A percentile compares a stretch with the other conserved stretches of the same genome.
These are phyloP conservation scores for Croton setiger DNA, from an alignment of 441 rosid species.

Conservation along the genomic window DNA sequence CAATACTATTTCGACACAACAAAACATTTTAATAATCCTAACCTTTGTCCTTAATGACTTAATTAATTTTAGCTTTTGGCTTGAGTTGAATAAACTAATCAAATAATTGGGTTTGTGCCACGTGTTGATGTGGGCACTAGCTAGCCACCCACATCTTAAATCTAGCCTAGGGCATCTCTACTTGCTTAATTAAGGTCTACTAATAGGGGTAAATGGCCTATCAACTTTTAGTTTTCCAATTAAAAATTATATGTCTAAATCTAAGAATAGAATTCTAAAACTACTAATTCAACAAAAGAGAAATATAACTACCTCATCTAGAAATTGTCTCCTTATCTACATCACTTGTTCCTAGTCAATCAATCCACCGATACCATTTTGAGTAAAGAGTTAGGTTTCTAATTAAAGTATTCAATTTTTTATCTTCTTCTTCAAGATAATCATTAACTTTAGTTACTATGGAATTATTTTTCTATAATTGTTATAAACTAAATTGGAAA, in stretches of 20 bases:
- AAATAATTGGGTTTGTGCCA: constrained; percentile 11
- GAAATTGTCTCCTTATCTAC: too few species aligned
- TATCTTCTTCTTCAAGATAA: too few species aligned
- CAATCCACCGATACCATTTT: neutral
- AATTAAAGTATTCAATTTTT: neutral
- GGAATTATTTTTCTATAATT: too few species aligned
- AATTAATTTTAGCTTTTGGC: neutral
- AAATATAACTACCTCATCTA: neutral
- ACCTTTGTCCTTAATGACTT: constrained; percentile 3
- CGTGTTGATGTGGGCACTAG: constrained; percentile 15
- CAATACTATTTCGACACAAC: constrained; percentile 20
- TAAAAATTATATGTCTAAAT: neutral
- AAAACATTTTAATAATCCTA: neutral
- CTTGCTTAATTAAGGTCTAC: neutral
- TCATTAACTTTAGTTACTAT: too few species aligned
- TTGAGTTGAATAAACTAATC: too few species aligned
- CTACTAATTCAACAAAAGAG: neutral
- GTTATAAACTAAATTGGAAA: too few species aligned
- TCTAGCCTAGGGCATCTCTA: neutral
- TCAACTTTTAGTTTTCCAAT: constrained; percentile 8
- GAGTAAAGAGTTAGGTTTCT: neutral
- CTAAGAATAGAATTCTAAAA: neutral
- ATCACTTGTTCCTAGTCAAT: neutral
- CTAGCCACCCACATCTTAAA: neutral
- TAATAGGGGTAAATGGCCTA: neutral